Base-by-base conservation (phyloP, 106 monocot species). In the Dactylorhiza incarnata region DNA sequence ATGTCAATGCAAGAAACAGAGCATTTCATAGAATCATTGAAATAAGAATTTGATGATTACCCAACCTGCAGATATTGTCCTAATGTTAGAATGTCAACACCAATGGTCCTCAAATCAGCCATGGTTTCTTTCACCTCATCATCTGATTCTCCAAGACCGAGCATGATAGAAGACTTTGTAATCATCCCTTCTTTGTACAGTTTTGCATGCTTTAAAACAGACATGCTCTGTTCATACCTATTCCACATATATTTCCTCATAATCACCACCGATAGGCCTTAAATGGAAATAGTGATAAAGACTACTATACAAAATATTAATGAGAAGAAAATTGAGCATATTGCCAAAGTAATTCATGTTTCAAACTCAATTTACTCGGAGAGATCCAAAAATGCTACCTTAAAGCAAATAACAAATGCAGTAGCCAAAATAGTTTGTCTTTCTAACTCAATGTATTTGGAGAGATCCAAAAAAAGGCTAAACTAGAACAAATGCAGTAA, bases 41-140 rank as follows among this genome's bases (percentile, higher is more conserved):
- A 50, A 73, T 16, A 62, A 58, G 58, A 63, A 43, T 48, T 24
- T 78, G 58, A 22, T 12, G 4, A 70, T 61, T 29, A 23, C 48
- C 78, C 26, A 50, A 96, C 97, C 97, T 91, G 97, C 26, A 97
- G 77, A 82, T 97, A 97, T 73, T 97, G 93, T 15, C 97, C 97
- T 22, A 97, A 74, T 50, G 97, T 97, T 65, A 97, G 81, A 70
- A 97, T 97, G 71, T 97, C 91, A 72, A 97, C 94, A 54, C 84
- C 93, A 73, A 91, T 91, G 7, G 83, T 78, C 74, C 97, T 82
- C 73, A 97, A 85, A 79, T 97, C 97, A 78, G 45, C 56, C 93
- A 93, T 89, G 53, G 94, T 74, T 82, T 94, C 85, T 76, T 85
- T 87, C 49, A 97, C 76, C 78, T 97, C 93, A 52, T 97, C 91